A percentile compares a stretch with the other conserved stretches of the same genome.
These are phyloP conservation scores for Fusarium abutilonis DNA, from an alignment of 2,329 filamentous ascomycete species.

Conservation along the genomic window DNA sequence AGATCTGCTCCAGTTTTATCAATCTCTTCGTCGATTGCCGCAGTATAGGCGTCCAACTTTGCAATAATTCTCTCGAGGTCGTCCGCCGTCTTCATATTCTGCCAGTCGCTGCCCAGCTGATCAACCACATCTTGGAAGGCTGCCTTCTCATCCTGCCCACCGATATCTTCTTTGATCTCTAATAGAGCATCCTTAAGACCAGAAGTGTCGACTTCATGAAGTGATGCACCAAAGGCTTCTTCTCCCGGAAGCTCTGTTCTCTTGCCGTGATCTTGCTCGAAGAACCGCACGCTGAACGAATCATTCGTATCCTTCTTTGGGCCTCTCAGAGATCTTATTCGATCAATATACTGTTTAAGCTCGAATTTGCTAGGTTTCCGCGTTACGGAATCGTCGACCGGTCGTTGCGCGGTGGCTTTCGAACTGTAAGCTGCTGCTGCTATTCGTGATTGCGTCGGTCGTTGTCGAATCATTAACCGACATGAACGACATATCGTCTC, in stretches of 20 bases:
- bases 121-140: constrained; percentile 51
- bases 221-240: constrained; percentile 54
- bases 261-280: constrained; percentile 56
- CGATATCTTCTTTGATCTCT: constrained; percentile 53
- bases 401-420: constrained; percentile 33
- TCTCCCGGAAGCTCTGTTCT: constrained; percentile 53
- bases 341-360: constrained; percentile 44
- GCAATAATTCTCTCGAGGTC: constrained; percentile 51
- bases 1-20: constrained; percentile 47
- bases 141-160: constrained; percentile 48
- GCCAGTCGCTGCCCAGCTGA: constrained; percentile 48
- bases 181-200: constrained; percentile 51
- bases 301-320: constrained; percentile 25
- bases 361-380: constrained; percentile 45
- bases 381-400: constrained; percentile 26
- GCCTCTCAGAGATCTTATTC: constrained; percentile 42
- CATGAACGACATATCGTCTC: constrained; percentile 53
- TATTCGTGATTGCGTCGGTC: constrained; percentile 41
- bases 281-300: constrained; percentile 56
- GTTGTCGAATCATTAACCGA: constrained; percentile 46
- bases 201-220: constrained; percentile 51
- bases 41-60: constrained; percentile 50
- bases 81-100: constrained; percentile 46
- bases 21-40: constrained; percentile 50
- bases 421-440: constrained; percentile 49